These are phyloP conservation scores for Hydnum rufescens DNA, from an alignment of 768 basidiomycete species.

Conservation along the genomic window DNA sequence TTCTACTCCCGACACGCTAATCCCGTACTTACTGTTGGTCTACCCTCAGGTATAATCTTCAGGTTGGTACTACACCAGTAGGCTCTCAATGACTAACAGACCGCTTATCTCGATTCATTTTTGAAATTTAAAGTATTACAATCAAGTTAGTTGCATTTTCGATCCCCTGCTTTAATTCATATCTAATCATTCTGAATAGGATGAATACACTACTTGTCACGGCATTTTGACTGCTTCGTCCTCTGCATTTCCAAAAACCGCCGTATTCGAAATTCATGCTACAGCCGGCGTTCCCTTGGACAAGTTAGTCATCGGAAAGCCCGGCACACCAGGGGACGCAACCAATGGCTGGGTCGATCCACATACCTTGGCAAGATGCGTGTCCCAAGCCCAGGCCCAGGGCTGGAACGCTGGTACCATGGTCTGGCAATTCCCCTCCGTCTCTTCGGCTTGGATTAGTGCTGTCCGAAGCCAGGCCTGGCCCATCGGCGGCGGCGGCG, in stretches of 20 bases:
- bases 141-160: neutral
- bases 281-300: slow-evolving; percentile 16
- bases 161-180: neutral
- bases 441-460: slow-evolving; percentile 7
- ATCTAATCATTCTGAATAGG: neutral
- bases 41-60: no score
- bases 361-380: slow-evolving; percentile 14
- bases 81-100: no score
- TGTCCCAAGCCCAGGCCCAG: slow-evolving; percentile 16
- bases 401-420: slow-evolving; percentile 21
- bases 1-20: slow-evolving; percentile 1
- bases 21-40: no score
- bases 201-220: slow-evolving; percentile 11
- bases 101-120: no score
- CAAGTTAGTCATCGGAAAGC: slow-evolving; percentile 24
- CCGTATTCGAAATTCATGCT: slow-evolving; percentile 18
- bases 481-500: slow-evolving; percentile 4
- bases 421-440: slow-evolving; percentile 12
- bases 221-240: slow-evolving; percentile 15
- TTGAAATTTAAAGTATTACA: no score
- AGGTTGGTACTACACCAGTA: no score
- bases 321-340: slow-evolving; percentile 14
- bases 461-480: slow-evolving; percentile 8
- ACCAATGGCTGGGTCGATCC: slow-evolving; percentile 20
- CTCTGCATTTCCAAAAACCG: slow-evolving; percentile 16